phyloP scores from a whole-genome alignment of 2,329 filamentous ascomycete species.

The Alternaria gaisen region DNA sequence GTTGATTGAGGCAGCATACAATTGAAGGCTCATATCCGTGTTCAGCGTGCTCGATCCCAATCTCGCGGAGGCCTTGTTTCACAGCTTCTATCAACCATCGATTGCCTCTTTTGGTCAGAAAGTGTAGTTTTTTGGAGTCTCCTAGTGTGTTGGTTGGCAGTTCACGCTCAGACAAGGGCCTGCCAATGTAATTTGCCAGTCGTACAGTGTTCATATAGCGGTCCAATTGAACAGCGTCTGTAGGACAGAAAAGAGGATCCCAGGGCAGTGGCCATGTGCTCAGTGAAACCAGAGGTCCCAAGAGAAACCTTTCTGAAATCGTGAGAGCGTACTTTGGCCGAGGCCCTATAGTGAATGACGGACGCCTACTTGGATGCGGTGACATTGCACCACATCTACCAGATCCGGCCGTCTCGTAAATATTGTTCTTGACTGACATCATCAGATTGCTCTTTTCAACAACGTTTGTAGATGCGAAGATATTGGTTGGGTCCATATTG shows the following conservation, averaged over 20 bases:
- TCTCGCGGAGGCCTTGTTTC: slow-evolving; percentile 29
- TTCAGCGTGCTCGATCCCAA: slow-evolving; percentile 36
- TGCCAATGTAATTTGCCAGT: background rate
- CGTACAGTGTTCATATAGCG: slow-evolving; percentile 23
- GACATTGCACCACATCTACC: background rate
- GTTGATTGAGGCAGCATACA: slow-evolving; percentile 34
- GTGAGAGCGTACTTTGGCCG: slow-evolving; percentile 20
- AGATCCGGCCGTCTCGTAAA: slow-evolving; percentile 10
- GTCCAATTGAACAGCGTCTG: slow-evolving; percentile 29
- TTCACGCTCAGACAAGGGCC: slow-evolving; percentile 15
- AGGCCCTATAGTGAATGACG: background rate
- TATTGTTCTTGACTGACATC: slow-evolving; percentile 12
- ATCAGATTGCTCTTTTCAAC: slow-evolving; percentile 36
- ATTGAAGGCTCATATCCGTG: slow-evolving; percentile 23
- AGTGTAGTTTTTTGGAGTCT: slow-evolving; percentile 37
- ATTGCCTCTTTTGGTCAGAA: slow-evolving; percentile 34
- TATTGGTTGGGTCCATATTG: slow-evolving; percentile 35
- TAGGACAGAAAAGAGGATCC: slow-evolving; percentile 36
- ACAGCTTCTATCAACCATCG: slow-evolving; percentile 40
- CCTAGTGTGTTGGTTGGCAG: slow-evolving; percentile 29
- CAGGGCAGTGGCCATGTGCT: slow-evolving; percentile 38
- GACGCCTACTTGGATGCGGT: background rate
- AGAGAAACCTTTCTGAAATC: slow-evolving; percentile 32
- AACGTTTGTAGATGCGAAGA: slow-evolving; percentile 32
- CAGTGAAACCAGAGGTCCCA: slow-evolving; percentile 30